A percentile compares a stretch with the other conserved stretches of the same genome.
Evolutionary conservation across 73 alveolate species (phyloP).

Genomic region (Symbiodinium pilosum): DNA sequence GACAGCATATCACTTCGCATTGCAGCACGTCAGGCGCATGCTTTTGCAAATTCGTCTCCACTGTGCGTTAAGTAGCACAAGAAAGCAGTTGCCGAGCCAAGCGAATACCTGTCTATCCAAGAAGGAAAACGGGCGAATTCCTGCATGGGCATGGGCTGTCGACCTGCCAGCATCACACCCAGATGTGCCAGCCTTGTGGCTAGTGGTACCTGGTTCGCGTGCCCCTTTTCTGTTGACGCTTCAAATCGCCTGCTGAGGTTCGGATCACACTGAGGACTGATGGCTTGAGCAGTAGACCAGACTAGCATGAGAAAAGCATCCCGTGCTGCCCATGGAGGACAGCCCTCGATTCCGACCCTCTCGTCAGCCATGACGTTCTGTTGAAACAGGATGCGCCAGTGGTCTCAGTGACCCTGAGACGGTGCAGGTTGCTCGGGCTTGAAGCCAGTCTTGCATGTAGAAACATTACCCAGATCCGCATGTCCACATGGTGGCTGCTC

Average conservation of each 20-base stretch:
- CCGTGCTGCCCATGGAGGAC: not conserved
- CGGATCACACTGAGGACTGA: not conserved
- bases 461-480: too few species aligned
- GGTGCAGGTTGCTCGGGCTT: not conserved
- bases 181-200: not conserved
- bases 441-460: too few species aligned
- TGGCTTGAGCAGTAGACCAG: too few species aligned
- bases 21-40: constrained; percentile 86
- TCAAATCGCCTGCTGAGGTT: not conserved
- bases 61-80: too few species aligned
- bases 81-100: too few species aligned
- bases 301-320: too few species aligned
- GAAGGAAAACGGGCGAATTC: constrained; percentile 63
- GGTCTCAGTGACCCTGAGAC: not conserved
- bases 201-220: not conserved
- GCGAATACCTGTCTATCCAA: too few species aligned
- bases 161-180: constrained; percentile 18
- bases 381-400: not conserved
- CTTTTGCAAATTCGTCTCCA: too few species aligned
- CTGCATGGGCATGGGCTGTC: constrained; percentile 66
- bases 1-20: constrained; percentile 18
- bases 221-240: not conserved
- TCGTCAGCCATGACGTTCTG: not conserved
- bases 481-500: too few species aligned
- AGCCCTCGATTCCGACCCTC: not conserved